Percentiles rank a stretch among this genome's conserved stretches.
These are phyloP conservation scores for Phytophthora hybrid DNA, from an alignment of 352 stramenopile genomes.

Conservation along the genomic window DNA sequence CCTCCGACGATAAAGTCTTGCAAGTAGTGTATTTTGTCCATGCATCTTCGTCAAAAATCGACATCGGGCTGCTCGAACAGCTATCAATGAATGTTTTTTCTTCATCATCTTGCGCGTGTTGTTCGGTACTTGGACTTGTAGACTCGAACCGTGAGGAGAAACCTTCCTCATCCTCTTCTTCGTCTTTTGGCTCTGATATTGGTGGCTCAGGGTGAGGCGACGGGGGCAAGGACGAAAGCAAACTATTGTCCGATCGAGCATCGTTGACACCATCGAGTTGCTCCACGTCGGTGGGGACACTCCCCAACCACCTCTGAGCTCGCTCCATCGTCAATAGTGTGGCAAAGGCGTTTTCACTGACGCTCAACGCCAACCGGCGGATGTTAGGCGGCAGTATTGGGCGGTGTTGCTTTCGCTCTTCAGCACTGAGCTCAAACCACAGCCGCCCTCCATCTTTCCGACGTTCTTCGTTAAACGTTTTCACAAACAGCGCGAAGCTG, in stretches of 20 bases:
- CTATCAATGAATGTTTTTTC: background rate
- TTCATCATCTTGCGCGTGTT: background rate
- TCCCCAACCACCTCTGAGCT: conserved; percentile 22
- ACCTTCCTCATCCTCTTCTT: background rate
- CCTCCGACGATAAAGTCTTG: background rate
- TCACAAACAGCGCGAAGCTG: conserved; percentile 30
- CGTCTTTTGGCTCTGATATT: background rate
- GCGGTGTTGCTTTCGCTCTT: conserved; percentile 16
- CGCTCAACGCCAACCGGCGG: background rate
- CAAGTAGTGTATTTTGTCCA: background rate
- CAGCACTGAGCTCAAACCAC: conserved; percentile 29
- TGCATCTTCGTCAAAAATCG: background rate
- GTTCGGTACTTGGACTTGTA: background rate
- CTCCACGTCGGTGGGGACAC: background rate
- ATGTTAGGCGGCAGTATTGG: background rate
- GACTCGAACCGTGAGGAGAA: background rate
- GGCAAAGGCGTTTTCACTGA: conserved; percentile 23
- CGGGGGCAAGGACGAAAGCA: background rate
- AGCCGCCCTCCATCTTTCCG: conserved; percentile 18
- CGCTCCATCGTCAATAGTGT: conserved; percentile 32
- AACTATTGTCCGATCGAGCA: background rate
- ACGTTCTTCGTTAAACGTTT: conserved; percentile 24
- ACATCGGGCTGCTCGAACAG: background rate
- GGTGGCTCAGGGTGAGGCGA: background rate
- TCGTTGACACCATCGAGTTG: background rate